Percentiles rank a stretch among this genome's conserved stretches.
Evolutionary conservation across 1,139 yeast species (phyloP).

Genomic region (Magnusiomyces ingens): DNA sequence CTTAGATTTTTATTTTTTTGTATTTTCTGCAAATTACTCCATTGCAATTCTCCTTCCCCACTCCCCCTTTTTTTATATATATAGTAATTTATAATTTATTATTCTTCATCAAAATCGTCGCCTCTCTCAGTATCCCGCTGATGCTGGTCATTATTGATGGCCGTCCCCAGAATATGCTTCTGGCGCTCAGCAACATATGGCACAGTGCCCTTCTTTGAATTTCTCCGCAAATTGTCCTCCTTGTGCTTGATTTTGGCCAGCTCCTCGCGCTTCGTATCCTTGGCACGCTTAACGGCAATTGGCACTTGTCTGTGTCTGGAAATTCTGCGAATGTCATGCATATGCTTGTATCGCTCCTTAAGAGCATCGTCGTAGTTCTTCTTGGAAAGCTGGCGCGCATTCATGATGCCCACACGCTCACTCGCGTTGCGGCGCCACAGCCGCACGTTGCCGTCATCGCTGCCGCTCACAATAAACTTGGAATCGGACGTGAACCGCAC

Average conservation of each 20-base stretch:
- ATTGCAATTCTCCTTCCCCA: background rate
- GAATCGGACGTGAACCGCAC: conserved; percentile 84
- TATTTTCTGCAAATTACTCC: background rate
- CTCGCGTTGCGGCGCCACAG: conserved; percentile 87
- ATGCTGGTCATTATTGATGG: conserved; percentile 43
- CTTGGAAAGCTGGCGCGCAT: conserved; percentile 72
- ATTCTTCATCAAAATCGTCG: background rate
- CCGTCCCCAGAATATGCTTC: conserved; percentile 80
- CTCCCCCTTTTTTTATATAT: background rate
- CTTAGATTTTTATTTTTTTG: background rate
- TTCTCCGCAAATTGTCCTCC: conserved; percentile 75
- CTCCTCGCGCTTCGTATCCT: conserved; percentile 75
- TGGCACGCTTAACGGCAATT: conserved; percentile 75
- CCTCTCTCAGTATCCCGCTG: background rate
- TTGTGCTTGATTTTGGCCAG: conserved; percentile 65
- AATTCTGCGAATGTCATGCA: conserved; percentile 94
- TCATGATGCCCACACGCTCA: conserved; percentile 74
- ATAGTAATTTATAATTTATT: background rate
- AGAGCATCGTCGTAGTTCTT: conserved; percentile 86
- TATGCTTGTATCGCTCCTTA: conserved; percentile 85
- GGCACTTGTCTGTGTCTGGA: conserved; percentile 91
- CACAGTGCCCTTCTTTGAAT: conserved; percentile 61
- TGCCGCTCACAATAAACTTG: conserved; percentile 78
- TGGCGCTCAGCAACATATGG: conserved; percentile 58
- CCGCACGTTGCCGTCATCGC: conserved; percentile 93